phyloP scores from a whole-genome alignment of 1,139 yeast genomes.

The Yamadazyma jaroonii region DNA sequence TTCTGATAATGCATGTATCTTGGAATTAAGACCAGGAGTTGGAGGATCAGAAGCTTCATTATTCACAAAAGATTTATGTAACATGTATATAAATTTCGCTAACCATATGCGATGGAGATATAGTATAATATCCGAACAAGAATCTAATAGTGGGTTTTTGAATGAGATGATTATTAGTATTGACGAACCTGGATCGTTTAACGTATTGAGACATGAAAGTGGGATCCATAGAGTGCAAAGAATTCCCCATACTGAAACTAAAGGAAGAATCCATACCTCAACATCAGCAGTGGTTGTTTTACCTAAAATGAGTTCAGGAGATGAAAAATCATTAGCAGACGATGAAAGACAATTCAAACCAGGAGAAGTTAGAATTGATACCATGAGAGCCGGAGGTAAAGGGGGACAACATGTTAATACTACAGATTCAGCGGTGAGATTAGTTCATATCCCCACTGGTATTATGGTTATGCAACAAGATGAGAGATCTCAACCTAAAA shows the following conservation, averaged over 20 bases:
- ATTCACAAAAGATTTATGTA: slow-evolving; percentile 74
- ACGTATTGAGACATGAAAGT: slow-evolving; percentile 74
- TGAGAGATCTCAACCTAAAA: slow-evolving; percentile 91
- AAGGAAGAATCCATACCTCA: slow-evolving; percentile 93
- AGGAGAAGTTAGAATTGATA: slow-evolving; percentile 87
- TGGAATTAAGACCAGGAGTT: slow-evolving; percentile 92
- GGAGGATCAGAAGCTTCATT: slow-evolving; percentile 95
- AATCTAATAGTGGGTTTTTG: slow-evolving; percentile 58
- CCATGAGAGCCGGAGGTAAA: slow-evolving; percentile 95
- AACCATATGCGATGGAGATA: slow-evolving; percentile 64
- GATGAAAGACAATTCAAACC: slow-evolving; percentile 78
- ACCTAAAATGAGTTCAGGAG: slow-evolving; percentile 71
- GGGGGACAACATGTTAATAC: slow-evolving; percentile 99
- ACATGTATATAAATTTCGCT: slow-evolving; percentile 80
- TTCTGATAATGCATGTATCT: slow-evolving; percentile 71
- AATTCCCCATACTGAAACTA: slow-evolving; percentile 87
- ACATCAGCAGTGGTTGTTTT: slow-evolving; percentile 94
- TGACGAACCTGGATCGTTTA: slow-evolving; percentile 76
- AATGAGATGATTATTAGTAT: slow-evolving; percentile 76
- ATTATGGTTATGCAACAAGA: slow-evolving; percentile 89
- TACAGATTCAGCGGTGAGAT: slow-evolving; percentile 93
- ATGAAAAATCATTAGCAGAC: slow-evolving; percentile 49
- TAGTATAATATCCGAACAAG: slow-evolving; percentile 58
- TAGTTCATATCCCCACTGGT: slow-evolving; percentile 92
- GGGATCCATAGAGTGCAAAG: slow-evolving; percentile 97